Evolutionary conservation across 345 rosid species (phyloP).

Genomic region (Moricandia moricandioides): DNA sequence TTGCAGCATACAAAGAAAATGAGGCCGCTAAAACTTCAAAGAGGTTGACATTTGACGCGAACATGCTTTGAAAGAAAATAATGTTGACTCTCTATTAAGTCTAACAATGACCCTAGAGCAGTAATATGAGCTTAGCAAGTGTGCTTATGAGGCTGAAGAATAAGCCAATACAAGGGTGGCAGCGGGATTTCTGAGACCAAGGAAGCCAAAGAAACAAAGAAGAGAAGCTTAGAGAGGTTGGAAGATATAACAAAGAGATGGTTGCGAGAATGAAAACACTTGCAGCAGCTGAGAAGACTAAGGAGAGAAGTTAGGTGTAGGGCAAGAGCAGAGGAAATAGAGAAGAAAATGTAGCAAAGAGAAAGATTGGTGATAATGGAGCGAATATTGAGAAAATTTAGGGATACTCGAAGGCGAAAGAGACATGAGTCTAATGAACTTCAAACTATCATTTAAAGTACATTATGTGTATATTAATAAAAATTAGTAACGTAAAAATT

Average conservation of each 20-base stretch:
- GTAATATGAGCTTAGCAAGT: too few species aligned
- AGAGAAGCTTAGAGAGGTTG: not conserved
- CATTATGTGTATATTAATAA: not conserved
- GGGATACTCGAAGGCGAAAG: not conserved
- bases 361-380: not conserved
- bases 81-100: too few species aligned
- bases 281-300: not conserved
- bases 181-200: too few species aligned
- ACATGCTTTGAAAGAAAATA: too few species aligned
- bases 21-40: too few species aligned
- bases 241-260: not conserved
- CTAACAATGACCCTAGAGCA: too few species aligned
- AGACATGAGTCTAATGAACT: not conserved
- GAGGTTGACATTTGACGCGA: too few species aligned
- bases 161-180: too few species aligned
- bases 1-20: too few species aligned
- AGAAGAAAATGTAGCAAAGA: not conserved
- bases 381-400: not conserved
- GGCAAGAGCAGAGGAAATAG: not conserved
- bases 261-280: not conserved
- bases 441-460: not conserved
- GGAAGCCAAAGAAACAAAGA: not conserved
- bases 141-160: too few species aligned
- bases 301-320: not conserved
- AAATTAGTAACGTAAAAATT: not conserved